Evolutionary conservation across 163 green algal genomes (phyloP), one percentile per base, ranked within the genome.

Genomic region (Prototheca stagnorum): DNA sequence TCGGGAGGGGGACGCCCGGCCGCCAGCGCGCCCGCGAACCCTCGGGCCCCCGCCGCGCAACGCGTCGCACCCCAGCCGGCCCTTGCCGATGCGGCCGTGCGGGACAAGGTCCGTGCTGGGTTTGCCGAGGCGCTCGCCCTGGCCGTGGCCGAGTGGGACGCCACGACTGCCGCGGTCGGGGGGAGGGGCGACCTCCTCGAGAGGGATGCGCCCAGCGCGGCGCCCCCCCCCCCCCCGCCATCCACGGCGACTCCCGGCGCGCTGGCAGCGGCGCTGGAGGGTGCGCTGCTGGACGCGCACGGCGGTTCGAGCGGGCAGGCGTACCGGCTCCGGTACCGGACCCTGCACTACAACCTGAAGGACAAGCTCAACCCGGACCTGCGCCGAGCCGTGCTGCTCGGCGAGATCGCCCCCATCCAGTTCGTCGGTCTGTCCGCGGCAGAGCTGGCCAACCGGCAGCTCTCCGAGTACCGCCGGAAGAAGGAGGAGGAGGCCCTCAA

Each of bases 261-360:
- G 3, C 35, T 59, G 23, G 54, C 55, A 3, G 47, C 58, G 23
- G 49, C 37, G 0, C 39, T 65, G 37, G 54, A 65, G 41, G 41
- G 21, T 1, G 49, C 59, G 9, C 39, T 68, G 33, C 46, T 33
- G 25, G n/a, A 53, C 17, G 19, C 58, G 22, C 53, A 61, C 12
- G 69, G 63, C 29, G 65, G 64, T 12, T 58, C 49, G 1, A 77
- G 27, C 35, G 75, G 79, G 45, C 77, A 91, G 37, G n/a, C n/a
- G 9, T 95, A 93, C 80, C 87, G 86, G 63, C 39, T 56, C 24
- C 73, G 80, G 62, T 73, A 76, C 51, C 72, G 79, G 7, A 80
- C 58, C 33, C 62, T 95, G 17, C 45, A 67, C 1, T 93, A 91
- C 76, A 95, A 95, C 68, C 70, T 95, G 31, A 81, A 79, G 41